Evolutionary conservation across 306 rosid species (phyloP).

Genomic region (Glycyrrhiza uralensis): DNA sequence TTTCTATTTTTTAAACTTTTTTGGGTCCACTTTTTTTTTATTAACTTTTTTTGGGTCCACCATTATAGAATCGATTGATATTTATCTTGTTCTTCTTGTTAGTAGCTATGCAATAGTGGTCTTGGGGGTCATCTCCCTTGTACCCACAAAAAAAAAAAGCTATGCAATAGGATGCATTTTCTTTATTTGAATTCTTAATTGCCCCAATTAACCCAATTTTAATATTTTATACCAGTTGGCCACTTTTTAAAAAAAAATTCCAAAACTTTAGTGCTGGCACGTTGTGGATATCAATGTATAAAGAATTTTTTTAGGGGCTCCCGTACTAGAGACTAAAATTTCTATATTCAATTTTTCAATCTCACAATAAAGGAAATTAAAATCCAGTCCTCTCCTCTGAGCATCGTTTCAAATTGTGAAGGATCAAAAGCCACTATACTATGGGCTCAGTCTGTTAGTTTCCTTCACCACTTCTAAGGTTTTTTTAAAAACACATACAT

Average conservation of each 20-base stretch:
- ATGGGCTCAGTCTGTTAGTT: conserved; percentile 17
- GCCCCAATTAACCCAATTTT: background rate
- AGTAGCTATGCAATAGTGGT: no score
- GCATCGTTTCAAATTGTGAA: conserved; percentile 21
- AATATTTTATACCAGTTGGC: background rate
- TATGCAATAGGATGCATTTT: background rate
- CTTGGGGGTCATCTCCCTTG: no score
- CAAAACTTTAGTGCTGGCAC: conserved; percentile 19
- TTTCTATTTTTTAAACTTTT: no score
- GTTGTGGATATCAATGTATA: background rate
- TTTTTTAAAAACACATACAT: no score
- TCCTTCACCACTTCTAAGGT: background rate
- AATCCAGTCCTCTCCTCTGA: background rate
- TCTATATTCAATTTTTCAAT: background rate
- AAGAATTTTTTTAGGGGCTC: background rate
- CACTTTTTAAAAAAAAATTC: background rate
- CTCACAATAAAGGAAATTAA: background rate
- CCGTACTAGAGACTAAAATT: background rate
- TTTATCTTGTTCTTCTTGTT: background rate
- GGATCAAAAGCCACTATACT: background rate
- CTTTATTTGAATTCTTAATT: background rate
- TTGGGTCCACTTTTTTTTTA: no score
- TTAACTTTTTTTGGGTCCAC: background rate
- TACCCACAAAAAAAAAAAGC: no score
- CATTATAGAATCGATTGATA: background rate